Percentiles rank a stretch among this genome's conserved stretches.
phyloP scores from a whole-genome alignment of 495 filamentous ascomycete species.

The Chlorociboria aeruginascens region DNA sequence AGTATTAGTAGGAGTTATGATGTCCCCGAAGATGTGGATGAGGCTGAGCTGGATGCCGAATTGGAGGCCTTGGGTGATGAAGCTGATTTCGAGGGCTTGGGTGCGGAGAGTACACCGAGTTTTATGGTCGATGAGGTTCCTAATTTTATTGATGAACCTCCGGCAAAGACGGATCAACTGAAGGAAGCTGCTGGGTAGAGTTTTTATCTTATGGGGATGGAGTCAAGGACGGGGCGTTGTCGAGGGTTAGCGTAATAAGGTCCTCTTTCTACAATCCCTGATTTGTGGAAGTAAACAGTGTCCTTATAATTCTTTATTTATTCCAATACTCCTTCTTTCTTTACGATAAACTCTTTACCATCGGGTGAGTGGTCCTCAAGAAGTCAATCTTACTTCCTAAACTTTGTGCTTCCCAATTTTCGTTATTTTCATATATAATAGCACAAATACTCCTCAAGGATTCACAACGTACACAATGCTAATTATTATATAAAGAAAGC shows the following conservation, averaged over 20 bases:
- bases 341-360: not conserved
- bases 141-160: constrained; percentile 78
- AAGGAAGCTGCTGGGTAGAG: constrained; percentile 62
- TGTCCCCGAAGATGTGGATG: constrained; percentile 94
- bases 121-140: constrained; percentile 87
- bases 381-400: too few species aligned
- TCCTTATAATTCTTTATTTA: not conserved
- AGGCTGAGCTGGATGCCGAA: constrained; percentile 94
- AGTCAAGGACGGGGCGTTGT: not conserved
- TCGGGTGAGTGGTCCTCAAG: too few species aligned
- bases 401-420: too few species aligned
- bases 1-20: constrained; percentile 89
- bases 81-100: constrained; percentile 58
- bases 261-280: too few species aligned
- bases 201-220: not conserved
- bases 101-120: constrained; percentile 55
- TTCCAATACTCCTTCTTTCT: not conserved
- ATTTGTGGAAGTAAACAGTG: not conserved
- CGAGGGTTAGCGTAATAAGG: not conserved
- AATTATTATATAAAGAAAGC: too few species aligned
- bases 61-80: constrained; percentile 90
- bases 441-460: too few species aligned
- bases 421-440: too few species aligned
- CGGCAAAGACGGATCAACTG: constrained; percentile 51
- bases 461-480: too few species aligned